Conservation (phyloP, 192 early-diverging fungal species). For the Coemansia javaensis region DNA sequence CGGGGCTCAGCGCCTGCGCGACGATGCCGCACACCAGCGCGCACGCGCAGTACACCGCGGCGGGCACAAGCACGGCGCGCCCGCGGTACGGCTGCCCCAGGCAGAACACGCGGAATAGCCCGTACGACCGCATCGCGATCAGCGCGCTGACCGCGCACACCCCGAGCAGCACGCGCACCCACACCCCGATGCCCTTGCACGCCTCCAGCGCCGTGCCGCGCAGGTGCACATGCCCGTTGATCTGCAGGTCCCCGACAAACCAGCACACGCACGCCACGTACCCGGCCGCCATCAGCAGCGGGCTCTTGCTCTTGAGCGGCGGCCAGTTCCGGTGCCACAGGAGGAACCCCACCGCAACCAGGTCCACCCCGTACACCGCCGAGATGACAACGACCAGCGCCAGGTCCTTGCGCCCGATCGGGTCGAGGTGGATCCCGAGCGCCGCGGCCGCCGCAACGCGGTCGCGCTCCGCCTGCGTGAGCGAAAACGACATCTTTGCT, state of each 20-base stretch:
- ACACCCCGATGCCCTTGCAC: conserved; percentile 38
- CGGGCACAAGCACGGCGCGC: conserved; percentile 24
- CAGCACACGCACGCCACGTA: conserved; percentile 27
- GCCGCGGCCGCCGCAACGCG: conserved; percentile 14
- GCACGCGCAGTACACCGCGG: conserved; percentile 24
- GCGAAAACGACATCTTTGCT: conserved; percentile 28
- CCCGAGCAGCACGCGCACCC: conserved; percentile 43
- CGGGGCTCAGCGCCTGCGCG: conserved; percentile 15
- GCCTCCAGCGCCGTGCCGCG: conserved; percentile 10
- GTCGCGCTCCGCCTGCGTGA: conserved; percentile 26
- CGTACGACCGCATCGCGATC: conserved; percentile 37
- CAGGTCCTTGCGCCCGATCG: conserved; percentile 27
- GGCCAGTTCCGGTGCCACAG: conserved; percentile 38
- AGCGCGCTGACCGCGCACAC: conserved; percentile 39
- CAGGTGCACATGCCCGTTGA: conserved; percentile 46
- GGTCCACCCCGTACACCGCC: conserved; percentile 24
- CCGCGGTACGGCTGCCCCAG: conserved; percentile 29
- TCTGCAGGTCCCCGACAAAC: conserved; percentile 46
- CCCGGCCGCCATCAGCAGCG: conserved; percentile 27
- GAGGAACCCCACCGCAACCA: conserved; percentile 31
- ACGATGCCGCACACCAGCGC: conserved; percentile 28
- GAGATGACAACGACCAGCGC: conserved; percentile 26
- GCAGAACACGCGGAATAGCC: conserved; percentile 29
- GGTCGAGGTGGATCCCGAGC: conserved; percentile 32
- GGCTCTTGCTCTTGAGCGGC: conserved; percentile 43